phyloP scores from a whole-genome alignment of 441 rosid species.

The Viola pubescens region DNA sequence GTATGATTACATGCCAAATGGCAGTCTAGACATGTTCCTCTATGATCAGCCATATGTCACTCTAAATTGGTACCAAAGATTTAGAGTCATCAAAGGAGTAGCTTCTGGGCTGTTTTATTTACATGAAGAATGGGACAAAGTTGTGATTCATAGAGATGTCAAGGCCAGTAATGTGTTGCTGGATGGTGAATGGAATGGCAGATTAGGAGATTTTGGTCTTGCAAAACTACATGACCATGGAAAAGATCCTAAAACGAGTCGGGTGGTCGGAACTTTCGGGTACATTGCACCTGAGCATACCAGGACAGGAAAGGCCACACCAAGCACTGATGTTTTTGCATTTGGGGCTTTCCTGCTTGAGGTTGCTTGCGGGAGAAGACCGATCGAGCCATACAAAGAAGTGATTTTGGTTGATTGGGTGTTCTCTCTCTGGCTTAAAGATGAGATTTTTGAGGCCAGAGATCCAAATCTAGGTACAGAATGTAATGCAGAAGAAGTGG shows the following conservation, averaged over 20 bases:
- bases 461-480: constrained; percentile 41
- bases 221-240: constrained; percentile 32
- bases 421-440: constrained; percentile 34
- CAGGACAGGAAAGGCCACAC: constrained; percentile 42
- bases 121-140: constrained; percentile 39
- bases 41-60: constrained; percentile 3
- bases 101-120: constrained; percentile 26
- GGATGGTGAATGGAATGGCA: constrained; percentile 29
- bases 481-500: constrained; percentile 38
- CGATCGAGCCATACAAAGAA: constrained; percentile 31
- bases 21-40: constrained; percentile 33
- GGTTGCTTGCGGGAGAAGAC: constrained; percentile 57
- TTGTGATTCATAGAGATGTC: constrained; percentile 36
- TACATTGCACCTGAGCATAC: constrained; percentile 45
- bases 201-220: constrained; percentile 40
- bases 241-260: constrained; percentile 16
- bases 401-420: constrained; percentile 42
- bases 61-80: constrained; percentile 26
- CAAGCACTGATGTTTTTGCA: constrained; percentile 45
- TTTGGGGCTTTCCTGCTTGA: constrained; percentile 64
- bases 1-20: constrained; percentile 32
- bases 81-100: constrained; percentile 27
- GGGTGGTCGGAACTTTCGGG: constrained; percentile 31
- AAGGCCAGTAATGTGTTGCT: constrained; percentile 26
- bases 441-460: constrained; percentile 26